Conservation (phyloP, 2,329 filamentous ascomycete species). For the Apiospora hydei region DNA sequence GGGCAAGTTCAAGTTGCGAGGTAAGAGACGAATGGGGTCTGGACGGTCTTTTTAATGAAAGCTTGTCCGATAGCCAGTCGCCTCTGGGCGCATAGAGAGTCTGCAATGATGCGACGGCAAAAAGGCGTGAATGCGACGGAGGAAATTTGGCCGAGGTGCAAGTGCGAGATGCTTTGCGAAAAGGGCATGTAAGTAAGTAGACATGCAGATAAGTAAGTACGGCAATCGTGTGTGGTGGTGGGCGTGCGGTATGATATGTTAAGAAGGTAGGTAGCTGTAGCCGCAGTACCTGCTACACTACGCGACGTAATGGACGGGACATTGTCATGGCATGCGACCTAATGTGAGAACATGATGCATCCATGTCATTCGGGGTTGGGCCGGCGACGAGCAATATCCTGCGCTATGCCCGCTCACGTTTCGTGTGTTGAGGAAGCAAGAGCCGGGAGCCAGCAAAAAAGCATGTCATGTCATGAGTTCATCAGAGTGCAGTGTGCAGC, state of each 20-base stretch:
- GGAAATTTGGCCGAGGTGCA: background rate
- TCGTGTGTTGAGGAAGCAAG: background rate
- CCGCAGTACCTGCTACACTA: conserved; percentile 7
- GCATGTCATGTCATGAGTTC: conserved; percentile 12
- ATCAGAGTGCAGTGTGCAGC: background rate
- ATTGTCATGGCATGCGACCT: background rate
- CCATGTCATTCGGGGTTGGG: background rate
- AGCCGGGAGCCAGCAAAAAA: background rate
- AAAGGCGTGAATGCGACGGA: background rate
- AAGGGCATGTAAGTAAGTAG: background rate
- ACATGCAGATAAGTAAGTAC: background rate
- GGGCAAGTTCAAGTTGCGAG: background rate
- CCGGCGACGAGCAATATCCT: background rate
- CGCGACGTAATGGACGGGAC: conserved; percentile 4
- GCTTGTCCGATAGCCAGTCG: conserved; percentile 8
- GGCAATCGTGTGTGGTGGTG: background rate
- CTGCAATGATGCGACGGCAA: background rate
- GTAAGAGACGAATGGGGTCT: conserved; percentile 5
- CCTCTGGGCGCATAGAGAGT: background rate
- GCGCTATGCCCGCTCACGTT: background rate
- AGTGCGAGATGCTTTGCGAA: conserved; percentile 1
- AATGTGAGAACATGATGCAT: background rate
- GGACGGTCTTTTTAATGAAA: conserved; percentile 14
- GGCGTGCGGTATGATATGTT: background rate
- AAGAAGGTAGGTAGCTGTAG: background rate